Conservation (phyloP, 208 protist species). For the Trypanosoma cruzi region DNA sequence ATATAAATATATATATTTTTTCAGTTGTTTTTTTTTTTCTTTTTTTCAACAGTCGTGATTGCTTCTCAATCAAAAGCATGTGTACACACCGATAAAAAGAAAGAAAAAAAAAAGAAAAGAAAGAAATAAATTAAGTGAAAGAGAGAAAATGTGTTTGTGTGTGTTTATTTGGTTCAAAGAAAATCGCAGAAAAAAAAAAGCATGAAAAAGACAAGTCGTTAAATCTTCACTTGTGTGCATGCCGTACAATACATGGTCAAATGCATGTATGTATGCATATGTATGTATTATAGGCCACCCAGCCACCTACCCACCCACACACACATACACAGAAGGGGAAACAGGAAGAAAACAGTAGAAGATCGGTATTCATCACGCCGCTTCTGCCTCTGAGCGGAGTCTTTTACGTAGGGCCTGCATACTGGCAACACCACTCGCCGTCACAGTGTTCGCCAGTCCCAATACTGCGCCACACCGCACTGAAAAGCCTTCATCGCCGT, state of each 20-base stretch:
- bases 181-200: constrained; percentile 1
- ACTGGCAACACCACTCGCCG: constrained; percentile 42
- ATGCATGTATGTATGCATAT: not conserved
- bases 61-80: too few species aligned
- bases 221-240: not conserved
- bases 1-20: not conserved
- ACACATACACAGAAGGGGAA: not conserved
- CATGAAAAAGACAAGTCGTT: not conserved
- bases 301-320: not conserved
- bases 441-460: constrained; percentile 79
- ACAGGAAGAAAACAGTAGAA: constrained; percentile 2
- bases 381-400: constrained; percentile 33
- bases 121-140: not conserved
- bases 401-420: constrained; percentile 75
- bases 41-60: not conserved
- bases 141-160: too few species aligned
- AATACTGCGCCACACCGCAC: constrained; percentile 67
- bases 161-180: too few species aligned
- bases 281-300: not conserved
- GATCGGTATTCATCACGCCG: not conserved
- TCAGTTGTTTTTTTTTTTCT: not conserved
- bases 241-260: too few species aligned
- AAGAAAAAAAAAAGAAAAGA: not conserved
- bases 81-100: too few species aligned
- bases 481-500: constrained; percentile 71